Percentiles rank a stretch among this genome's conserved stretches.
These are phyloP conservation scores for Chaetomiaceae sp. DNA, from an alignment of 2,329 filamentous ascomycete genomes.

Conservation along the genomic window DNA sequence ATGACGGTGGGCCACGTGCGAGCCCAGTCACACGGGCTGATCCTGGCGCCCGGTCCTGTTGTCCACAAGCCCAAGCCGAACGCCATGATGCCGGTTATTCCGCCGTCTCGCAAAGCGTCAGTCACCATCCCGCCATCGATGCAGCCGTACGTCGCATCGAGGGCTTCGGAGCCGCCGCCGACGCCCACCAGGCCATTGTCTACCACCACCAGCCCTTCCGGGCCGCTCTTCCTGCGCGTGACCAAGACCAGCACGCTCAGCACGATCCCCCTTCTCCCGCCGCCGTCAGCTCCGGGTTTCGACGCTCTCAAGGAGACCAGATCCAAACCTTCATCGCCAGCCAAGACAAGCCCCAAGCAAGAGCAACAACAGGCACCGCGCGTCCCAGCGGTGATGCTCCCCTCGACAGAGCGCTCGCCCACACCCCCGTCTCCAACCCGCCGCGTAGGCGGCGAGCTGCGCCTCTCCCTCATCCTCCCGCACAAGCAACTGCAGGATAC, in stretches of 20 bases:
- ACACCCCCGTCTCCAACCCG: slow-evolving; percentile 7
- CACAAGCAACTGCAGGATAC: neutral
- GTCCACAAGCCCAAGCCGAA: neutral
- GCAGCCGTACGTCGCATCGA: slow-evolving; percentile 5
- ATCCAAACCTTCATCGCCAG: slow-evolving; percentile 4
- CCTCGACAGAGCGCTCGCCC: slow-evolving; percentile 7
- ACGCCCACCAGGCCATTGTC: slow-evolving; percentile 1
- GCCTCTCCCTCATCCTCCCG: slow-evolving; percentile 1
- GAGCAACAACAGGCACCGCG: neutral
- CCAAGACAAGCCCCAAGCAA: neutral
- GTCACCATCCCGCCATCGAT: slow-evolving; percentile 2
- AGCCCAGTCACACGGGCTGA: slow-evolving; percentile 1
- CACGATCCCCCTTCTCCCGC: slow-evolving; percentile 16
- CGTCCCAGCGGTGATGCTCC: slow-evolving; percentile 1
- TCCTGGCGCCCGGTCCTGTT: slow-evolving; percentile 4
- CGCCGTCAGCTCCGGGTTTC: slow-evolving; percentile 3
- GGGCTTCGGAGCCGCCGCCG: slow-evolving; percentile 5
- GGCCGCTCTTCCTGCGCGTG: slow-evolving; percentile 10
- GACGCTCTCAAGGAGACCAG: neutral
- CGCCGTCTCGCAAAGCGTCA: slow-evolving; percentile 6
- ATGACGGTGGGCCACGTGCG: slow-evolving; percentile 11
- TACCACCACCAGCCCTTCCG: neutral
- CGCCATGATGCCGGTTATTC: neutral
- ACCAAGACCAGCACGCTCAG: slow-evolving; percentile 20
- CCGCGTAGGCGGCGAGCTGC: neutral